Evolutionary conservation across 495 filamentous ascomycete species (phyloP).

Genomic region (Cetradonia linearis): DNA sequence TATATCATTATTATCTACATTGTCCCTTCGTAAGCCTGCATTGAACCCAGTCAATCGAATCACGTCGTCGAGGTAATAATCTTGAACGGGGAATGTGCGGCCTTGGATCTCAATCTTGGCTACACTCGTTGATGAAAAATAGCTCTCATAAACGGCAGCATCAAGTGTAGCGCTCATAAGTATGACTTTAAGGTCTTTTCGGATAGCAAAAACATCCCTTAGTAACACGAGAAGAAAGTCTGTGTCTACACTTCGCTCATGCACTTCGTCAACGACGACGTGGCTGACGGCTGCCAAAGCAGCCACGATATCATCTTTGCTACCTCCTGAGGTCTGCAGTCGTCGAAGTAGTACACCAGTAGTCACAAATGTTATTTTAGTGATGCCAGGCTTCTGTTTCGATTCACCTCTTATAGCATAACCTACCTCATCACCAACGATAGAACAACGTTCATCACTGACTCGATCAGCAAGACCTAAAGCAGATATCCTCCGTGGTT

Average conservation of each 20-base stretch:
- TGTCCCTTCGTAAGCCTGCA: slow-evolving; percentile 35
- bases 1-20: slow-evolving; percentile 28
- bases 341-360: slow-evolving; percentile 90
- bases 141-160: slow-evolving; percentile 71
- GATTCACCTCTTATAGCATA: slow-evolving; percentile 93
- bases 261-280: slow-evolving; percentile 93
- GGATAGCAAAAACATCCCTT: slow-evolving; percentile 65
- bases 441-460: slow-evolving; percentile 75
- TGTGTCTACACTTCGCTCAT: slow-evolving; percentile 90
- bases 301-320: slow-evolving; percentile 62
- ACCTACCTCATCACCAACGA: slow-evolving; percentile 79
- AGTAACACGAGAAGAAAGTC: slow-evolving; percentile 87
- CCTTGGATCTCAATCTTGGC: slow-evolving; percentile 77
- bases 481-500: slow-evolving; percentile 89
- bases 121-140: slow-evolving; percentile 63
- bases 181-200: slow-evolving; percentile 80
- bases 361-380: slow-evolving; percentile 91
- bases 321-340: slow-evolving; percentile 75
- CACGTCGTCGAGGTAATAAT: slow-evolving; percentile 86
- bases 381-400: slow-evolving; percentile 52
- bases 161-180: slow-evolving; percentile 98
- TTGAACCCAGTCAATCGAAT: slow-evolving; percentile 68
- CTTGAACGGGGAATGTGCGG: slow-evolving; percentile 79
- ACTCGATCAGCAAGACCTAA: slow-evolving; percentile 90
- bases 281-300: slow-evolving; percentile 85